Percentiles rank a stretch among this genome's conserved stretches.
phyloP scores from a whole-genome alignment of 23 red algal genomes.

The Gracilaria vermiculophylla region DNA sequence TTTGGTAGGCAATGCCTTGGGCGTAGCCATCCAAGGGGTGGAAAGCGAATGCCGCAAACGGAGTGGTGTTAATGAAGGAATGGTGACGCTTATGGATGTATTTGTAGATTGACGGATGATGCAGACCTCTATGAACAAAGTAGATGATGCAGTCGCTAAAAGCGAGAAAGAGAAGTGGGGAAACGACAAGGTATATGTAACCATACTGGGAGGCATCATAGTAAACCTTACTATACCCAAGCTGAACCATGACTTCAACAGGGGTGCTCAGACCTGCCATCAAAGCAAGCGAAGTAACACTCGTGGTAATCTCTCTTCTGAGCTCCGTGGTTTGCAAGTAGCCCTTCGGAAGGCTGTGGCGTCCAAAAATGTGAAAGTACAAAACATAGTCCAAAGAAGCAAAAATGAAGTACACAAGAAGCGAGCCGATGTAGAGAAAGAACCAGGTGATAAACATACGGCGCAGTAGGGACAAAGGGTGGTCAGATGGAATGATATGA shows the following conservation, averaged over 20 bases:
- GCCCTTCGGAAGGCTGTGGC: neutral
- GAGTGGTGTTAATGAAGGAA: slow-evolving; percentile 97
- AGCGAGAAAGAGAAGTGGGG: slow-evolving; percentile 90
- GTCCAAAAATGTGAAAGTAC: slow-evolving; percentile 50
- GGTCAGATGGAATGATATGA: neutral
- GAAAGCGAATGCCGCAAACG: slow-evolving; percentile 98
- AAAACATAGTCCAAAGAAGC: slow-evolving; percentile 71
- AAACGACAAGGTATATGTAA: slow-evolving; percentile 78
- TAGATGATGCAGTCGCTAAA: slow-evolving; percentile 96
- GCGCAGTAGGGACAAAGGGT: slow-evolving; percentile 55
- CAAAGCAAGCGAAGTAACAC: slow-evolving; percentile 68
- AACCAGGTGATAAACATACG: slow-evolving; percentile 84
- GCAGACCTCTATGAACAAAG: slow-evolving; percentile 91
- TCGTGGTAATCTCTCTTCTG: slow-evolving; percentile 76
- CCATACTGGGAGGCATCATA: slow-evolving; percentile 72
- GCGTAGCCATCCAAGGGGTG: slow-evolving; percentile 92
- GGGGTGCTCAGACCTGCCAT: slow-evolving; percentile 86
- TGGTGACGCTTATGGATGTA: slow-evolving; percentile 97
- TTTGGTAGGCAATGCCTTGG: slow-evolving; percentile 94
- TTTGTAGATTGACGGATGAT: slow-evolving; percentile 87
- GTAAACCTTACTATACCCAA: slow-evolving; percentile 87
- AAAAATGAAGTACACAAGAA: slow-evolving; percentile 86
- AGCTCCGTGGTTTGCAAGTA: slow-evolving; percentile 70
- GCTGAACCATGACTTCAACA: slow-evolving; percentile 82
- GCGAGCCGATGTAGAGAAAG: slow-evolving; percentile 84